A percentile compares a stretch with the other conserved stretches of the same genome.
phyloP scores from a whole-genome alignment of 2,329 filamentous ascomycete species.

The Trichoderma cornu-damae region DNA sequence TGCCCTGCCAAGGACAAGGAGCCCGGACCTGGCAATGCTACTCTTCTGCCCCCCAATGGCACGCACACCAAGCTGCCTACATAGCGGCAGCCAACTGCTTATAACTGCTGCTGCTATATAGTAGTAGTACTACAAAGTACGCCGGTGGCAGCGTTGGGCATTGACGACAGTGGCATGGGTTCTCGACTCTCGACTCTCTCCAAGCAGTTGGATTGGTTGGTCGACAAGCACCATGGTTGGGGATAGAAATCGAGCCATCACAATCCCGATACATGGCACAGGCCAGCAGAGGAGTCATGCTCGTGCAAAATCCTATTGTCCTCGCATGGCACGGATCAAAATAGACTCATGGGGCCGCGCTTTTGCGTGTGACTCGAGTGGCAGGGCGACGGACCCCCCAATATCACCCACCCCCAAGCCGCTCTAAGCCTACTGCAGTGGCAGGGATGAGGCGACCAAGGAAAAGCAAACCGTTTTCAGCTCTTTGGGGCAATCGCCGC shows the following conservation, averaged over 20 bases:
- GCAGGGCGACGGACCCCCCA: background rate
- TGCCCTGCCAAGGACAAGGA: background rate
- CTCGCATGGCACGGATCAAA: background rate
- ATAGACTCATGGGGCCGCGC: slow-evolving; percentile 5
- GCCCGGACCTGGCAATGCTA: background rate
- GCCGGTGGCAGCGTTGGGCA: no score
- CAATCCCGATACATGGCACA: background rate
- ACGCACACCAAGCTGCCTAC: background rate
- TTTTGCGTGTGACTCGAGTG: background rate
- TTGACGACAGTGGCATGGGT: background rate
- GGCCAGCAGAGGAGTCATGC: background rate
- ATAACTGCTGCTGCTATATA: no score
- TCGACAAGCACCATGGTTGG: no score
- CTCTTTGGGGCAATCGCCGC: slow-evolving; percentile 13
- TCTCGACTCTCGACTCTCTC: background rate
- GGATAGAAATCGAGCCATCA: background rate
- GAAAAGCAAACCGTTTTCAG: slow-evolving; percentile 1
- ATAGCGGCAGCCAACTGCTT: background rate
- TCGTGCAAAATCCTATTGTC: background rate
- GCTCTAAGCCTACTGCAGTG: slow-evolving; percentile 8
- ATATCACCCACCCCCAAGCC: slow-evolving; percentile 3
- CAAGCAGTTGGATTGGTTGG: background rate
- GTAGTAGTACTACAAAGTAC: no score
- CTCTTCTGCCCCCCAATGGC: background rate
- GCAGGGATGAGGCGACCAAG: slow-evolving; percentile 9